phyloP scores from a whole-genome alignment of 78 protist species.

The Pigoraptor vietnamica region DNA sequence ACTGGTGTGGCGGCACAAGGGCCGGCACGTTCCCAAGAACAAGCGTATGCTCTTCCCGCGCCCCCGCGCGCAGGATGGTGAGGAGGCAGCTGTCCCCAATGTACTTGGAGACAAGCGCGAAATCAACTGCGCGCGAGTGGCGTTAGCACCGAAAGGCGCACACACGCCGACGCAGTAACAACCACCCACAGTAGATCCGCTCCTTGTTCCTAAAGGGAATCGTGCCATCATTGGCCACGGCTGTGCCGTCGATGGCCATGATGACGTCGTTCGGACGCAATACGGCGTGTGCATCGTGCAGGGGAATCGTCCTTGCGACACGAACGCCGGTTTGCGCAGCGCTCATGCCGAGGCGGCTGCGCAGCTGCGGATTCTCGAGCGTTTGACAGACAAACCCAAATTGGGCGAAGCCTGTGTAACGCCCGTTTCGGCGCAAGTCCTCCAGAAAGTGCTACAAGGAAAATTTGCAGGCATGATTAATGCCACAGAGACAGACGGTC shows the following conservation, averaged over 20 bases:
- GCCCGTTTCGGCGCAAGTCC: background rate
- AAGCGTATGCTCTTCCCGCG: background rate
- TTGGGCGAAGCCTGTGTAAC: background rate
- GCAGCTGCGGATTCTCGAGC: constrained; percentile 22
- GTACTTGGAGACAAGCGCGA: background rate
- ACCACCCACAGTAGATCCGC: background rate
- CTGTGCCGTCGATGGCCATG: constrained; percentile 20
- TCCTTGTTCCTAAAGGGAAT: constrained; percentile 3
- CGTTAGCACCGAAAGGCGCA: background rate
- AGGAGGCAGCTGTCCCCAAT: background rate
- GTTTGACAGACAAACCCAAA: constrained; percentile 29
- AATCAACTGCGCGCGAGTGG: background rate
- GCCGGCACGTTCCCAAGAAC: background rate
- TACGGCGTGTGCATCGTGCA: background rate
- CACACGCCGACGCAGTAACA: background rate
- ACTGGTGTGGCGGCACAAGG: constrained; percentile 3
- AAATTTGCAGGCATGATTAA: background rate
- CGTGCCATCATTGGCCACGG: constrained; percentile 42
- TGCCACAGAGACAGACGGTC: too few species aligned
- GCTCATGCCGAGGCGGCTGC: constrained; percentile 4
- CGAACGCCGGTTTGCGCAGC: constrained; percentile 11
- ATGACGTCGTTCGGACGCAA: constrained; percentile 37
- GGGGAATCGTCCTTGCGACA: constrained; percentile 8
- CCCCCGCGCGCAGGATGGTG: background rate
- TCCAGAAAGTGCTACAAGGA: constrained; percentile 14